Conservation (phyloP, 331 rosid genomes). For the Quercus phellos region DNA sequence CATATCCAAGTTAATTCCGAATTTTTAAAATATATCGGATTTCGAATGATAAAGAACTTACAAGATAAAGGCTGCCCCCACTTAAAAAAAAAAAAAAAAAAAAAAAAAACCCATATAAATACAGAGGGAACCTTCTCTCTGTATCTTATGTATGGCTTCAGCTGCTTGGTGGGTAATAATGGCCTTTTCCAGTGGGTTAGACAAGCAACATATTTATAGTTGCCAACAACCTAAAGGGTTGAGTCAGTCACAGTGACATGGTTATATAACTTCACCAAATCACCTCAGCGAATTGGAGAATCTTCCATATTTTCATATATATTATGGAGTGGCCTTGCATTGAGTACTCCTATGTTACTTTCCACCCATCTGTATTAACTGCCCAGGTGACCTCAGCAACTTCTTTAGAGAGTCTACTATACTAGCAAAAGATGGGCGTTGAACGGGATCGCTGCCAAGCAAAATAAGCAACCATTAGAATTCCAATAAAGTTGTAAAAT, state of each 20-base stretch:
- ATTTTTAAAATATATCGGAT: neutral
- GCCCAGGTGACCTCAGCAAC: constrained; percentile 75
- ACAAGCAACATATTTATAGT: constrained; percentile 27
- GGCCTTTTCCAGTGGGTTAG: constrained; percentile 33
- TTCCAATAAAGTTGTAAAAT: neutral
- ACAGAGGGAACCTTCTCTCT: neutral
- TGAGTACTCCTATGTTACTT: constrained; percentile 12
- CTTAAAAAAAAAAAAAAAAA: neutral
- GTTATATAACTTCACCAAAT: constrained; percentile 21
- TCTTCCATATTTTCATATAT: neutral
- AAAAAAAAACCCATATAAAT: neutral
- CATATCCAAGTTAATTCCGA: neutral
- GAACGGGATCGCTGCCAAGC: constrained; percentile 58
- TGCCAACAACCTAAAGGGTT: constrained; percentile 30
- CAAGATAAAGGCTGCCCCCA: neutral
- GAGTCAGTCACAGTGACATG: constrained; percentile 16
- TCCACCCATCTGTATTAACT: constrained; percentile 54
- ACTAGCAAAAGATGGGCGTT: constrained; percentile 62
- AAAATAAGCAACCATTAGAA: constrained; percentile 27
- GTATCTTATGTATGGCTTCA: neutral
- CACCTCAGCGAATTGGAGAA: constrained; percentile 3
- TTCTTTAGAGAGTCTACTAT: constrained; percentile 83
- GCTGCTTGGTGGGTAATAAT: constrained; percentile 11
- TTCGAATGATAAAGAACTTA: neutral
- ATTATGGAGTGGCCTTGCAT: neutral